Evolutionary conservation across 331 rosid genomes (phyloP).

Genomic region (Pyrus hybrid): DNA sequence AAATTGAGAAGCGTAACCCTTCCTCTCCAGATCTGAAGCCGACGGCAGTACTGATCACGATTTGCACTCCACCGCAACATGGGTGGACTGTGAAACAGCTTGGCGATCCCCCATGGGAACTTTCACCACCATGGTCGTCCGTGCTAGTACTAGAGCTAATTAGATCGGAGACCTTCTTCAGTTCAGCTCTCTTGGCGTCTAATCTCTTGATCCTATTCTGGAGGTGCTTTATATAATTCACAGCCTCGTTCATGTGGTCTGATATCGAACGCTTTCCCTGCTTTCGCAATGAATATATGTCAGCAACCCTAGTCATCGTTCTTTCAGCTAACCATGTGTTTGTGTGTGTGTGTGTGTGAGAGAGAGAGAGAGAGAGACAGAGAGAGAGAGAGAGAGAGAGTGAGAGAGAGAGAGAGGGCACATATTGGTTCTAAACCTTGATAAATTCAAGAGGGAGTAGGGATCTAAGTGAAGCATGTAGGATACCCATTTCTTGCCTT

Average conservation of each 20-base stretch:
- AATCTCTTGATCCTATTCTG: conserved; percentile 39
- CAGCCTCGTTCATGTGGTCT: conserved; percentile 60
- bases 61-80: conserved; percentile 31
- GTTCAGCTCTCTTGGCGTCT: conserved; percentile 37
- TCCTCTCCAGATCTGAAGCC: conserved; percentile 10
- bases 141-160: not conserved
- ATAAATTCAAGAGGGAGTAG: conserved; percentile 37
- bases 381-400: no score
- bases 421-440: conserved; percentile 20
- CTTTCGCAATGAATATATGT: not conserved
- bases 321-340: not conserved
- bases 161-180: conserved; percentile 20
- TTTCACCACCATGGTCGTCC: not conserved
- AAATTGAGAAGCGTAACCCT: not conserved
- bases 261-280: conserved; percentile 80
- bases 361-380: no score
- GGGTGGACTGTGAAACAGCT: conserved; percentile 22
- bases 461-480: conserved; percentile 32
- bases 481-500: conserved; percentile 41
- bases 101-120: not conserved
- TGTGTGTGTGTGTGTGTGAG: no score
- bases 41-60: conserved; percentile 16
- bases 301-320: not conserved
- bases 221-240: conserved; percentile 47
- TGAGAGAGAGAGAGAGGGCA: no score